A percentile compares a stretch with the other conserved stretches of the same genome.
Conservation (phyloP, 495 filamentous ascomycete genomes). For the Daldinia concentrica region DNA sequence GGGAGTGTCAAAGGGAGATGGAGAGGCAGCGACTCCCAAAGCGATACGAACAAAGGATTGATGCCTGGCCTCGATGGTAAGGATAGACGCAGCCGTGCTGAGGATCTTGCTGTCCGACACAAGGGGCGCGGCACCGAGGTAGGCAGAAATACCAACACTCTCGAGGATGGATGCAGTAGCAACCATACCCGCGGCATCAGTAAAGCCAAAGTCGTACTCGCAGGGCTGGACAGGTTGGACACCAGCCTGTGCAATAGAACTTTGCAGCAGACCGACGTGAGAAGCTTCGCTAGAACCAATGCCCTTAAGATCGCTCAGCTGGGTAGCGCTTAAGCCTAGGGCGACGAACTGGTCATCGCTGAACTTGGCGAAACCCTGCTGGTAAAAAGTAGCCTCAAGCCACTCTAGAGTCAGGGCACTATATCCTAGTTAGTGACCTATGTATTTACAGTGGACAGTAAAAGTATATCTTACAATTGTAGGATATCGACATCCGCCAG, state of each 20-base stretch:
- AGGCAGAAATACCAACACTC: slow-evolving; percentile 69
- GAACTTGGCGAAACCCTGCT: slow-evolving; percentile 68
- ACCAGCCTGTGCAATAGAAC: slow-evolving; percentile 63
- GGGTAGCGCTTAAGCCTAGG: slow-evolving; percentile 59
- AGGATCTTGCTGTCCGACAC: slow-evolving; percentile 62
- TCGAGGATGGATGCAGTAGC: slow-evolving; percentile 68
- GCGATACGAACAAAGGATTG: slow-evolving; percentile 67
- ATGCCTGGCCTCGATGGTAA: slow-evolving; percentile 69
- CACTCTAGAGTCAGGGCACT: slow-evolving; percentile 72
- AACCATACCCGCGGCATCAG: slow-evolving; percentile 67
- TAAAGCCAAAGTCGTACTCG: slow-evolving; percentile 70
- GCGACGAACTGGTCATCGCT: slow-evolving; percentile 64
- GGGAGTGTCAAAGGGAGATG: slow-evolving; percentile 68
- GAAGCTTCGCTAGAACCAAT: slow-evolving; percentile 64
- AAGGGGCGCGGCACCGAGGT: slow-evolving; percentile 69
- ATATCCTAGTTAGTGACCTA: slow-evolving; percentile 28
- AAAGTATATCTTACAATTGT: slow-evolving; percentile 66
- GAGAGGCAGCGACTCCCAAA: slow-evolving; percentile 57
- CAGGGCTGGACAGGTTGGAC: slow-evolving; percentile 66
- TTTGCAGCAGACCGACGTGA: slow-evolving; percentile 66
- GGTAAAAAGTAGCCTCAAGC: slow-evolving; percentile 70
- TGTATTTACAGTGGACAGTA: not conserved
- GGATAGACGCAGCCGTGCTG: slow-evolving; percentile 65
- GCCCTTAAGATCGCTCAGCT: slow-evolving; percentile 60
- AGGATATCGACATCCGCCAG: slow-evolving; percentile 73